Base-by-base conservation (phyloP, 2,329 filamentous ascomycete species). In the Pseudogymnoascus pannorum region DNA sequence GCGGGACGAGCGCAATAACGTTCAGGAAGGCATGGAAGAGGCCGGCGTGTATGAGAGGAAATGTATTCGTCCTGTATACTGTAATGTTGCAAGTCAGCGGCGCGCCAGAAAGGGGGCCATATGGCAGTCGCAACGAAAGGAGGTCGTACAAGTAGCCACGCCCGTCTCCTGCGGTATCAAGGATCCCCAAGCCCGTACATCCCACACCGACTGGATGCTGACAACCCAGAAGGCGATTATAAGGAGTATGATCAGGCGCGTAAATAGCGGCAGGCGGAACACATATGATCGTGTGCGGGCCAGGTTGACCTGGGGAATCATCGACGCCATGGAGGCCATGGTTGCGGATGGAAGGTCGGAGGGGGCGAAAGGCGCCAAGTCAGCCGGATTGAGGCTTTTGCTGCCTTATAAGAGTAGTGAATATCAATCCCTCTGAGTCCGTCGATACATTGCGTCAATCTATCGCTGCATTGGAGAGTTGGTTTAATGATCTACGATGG, bases 11-110 rank as follows among this genome's bases (percentile, higher is more conserved):
- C 20, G 91, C 89, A 65, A 95, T 59, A 22, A 91, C 73, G 75
- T 97, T 96, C 71, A 95, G 77, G 60, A 92, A 70, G 64, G 87
- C 81, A 75, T 97, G 94, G 68, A 96, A 78, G 72, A 95, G 81
- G 68, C 88, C 88, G 48, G 85, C 75, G 72, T 99, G 94, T 63
- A 97, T 86, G 61, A 99, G 79, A 0, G 92, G 91, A 71, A 91
- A 99, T 0, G 93, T 95, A 72, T 96, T 97, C 35, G 96, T 81
- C 64, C 94, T 87, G 75, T 97, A 93, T 78, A 96, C 92, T 96
- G n/a, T 33, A 20, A 73, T 59, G 20, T 36, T 51, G 20, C 26
- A 20, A 29, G 12, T 67, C 60, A 60, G 48, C 42, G 8, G 26
- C 3, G 22, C 7, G 38, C 51, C 54, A 57, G 12, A 36, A 51